These are phyloP conservation scores for Podaxis sp. DNA, from an alignment of 768 basidiomycete species.

Conservation along the genomic window DNA sequence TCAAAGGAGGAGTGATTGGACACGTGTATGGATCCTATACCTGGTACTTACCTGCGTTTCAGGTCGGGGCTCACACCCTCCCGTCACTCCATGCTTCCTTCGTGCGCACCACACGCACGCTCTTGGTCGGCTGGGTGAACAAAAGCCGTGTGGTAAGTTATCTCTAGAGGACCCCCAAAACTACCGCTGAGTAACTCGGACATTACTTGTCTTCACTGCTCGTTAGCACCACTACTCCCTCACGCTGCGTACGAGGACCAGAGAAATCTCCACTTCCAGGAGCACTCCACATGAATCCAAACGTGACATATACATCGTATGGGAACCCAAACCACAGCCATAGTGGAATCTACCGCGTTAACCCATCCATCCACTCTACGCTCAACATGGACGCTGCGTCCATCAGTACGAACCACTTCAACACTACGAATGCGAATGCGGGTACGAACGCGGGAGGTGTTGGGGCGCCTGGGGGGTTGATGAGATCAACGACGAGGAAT, in stretches of 20 bases:
- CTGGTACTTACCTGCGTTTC: background rate
- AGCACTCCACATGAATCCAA: slow-evolving; percentile 5
- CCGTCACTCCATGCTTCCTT: background rate
- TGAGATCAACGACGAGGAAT: slow-evolving; percentile 1
- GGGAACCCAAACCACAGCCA: background rate
- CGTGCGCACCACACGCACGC: background rate
- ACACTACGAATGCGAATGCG: background rate
- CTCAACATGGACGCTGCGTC: slow-evolving; percentile 3
- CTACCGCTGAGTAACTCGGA: background rate
- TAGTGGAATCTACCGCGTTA: background rate
- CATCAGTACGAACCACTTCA: background rate
- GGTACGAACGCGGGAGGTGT: background rate
- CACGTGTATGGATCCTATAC: background rate
- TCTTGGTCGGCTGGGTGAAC: background rate
- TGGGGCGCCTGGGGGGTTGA: background rate
- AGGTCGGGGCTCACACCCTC: background rate
- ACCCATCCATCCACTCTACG: background rate
- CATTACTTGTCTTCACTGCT: background rate
- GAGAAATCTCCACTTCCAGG: background rate
- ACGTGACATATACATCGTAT: slow-evolving; percentile 10
- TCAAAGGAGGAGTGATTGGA: background rate
- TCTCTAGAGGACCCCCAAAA: background rate
- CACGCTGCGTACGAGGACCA: background rate
- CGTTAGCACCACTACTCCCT: background rate
- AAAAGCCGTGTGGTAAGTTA: background rate